Percentiles rank a stretch among this genome's conserved stretches.
phyloP scores from a whole-genome alignment of 176 grass and related monocot genomes.

The Zea luxurians region DNA sequence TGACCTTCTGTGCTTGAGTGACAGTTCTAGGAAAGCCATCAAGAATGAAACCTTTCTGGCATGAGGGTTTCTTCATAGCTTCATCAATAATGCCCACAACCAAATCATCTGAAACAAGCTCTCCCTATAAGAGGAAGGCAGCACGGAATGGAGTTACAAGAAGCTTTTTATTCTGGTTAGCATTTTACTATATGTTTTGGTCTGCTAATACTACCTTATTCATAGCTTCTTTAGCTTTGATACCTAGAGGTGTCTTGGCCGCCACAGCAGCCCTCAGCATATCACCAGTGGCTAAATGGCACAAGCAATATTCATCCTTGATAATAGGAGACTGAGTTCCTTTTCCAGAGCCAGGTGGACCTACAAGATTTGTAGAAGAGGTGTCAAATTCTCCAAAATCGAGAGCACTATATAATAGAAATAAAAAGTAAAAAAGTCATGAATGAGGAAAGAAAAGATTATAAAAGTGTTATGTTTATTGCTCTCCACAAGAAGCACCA shows the following conservation, averaged over 20 bases:
- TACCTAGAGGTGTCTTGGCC: conserved; percentile 85
- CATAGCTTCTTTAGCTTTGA: conserved; percentile 98
- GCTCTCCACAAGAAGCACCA: neutral
- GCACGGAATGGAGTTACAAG: conserved; percentile 24
- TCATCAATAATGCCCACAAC: conserved; percentile 98
- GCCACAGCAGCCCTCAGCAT: conserved; percentile 94
- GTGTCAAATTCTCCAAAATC: neutral
- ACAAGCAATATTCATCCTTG: conserved; percentile 93
- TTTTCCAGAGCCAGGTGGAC: conserved; percentile 94
- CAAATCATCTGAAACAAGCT: conserved; percentile 91
- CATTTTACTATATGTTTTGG: neutral
- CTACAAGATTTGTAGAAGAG: conserved; percentile 38
- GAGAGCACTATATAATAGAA: neutral
- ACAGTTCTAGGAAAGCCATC: conserved; percentile 95
- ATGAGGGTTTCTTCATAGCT: conserved; percentile 96
- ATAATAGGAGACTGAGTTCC: conserved; percentile 90
- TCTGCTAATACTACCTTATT: conserved; percentile 58
- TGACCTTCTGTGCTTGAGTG: conserved; percentile 88
- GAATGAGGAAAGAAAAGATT: neutral
- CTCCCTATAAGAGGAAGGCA: conserved; percentile 61
- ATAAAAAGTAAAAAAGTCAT: neutral
- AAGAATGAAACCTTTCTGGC: conserved; percentile 98
- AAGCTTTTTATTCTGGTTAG: conserved; percentile 12
- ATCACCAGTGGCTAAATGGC: conserved; percentile 97
- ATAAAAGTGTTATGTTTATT: neutral